phyloP scores from a whole-genome alignment of 2,329 filamentous ascomycete species.

The Colletotrichum horii region DNA sequence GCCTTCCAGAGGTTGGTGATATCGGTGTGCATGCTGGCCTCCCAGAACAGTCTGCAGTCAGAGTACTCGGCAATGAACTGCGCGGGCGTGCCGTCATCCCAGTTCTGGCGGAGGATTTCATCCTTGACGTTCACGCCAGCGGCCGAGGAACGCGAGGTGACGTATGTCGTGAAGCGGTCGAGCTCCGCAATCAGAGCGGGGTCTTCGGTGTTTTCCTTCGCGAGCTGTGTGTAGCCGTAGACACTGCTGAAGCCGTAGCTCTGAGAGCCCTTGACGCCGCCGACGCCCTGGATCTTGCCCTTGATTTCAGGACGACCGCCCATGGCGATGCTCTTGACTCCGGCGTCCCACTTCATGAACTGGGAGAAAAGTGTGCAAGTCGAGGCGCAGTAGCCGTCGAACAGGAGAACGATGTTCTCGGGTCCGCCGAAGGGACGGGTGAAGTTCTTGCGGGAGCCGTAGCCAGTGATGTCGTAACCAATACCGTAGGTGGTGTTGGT shows the following conservation, averaged over 20 bases:
- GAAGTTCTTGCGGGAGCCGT: conserved; percentile 49
- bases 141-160: conserved; percentile 33
- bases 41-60: conserved; percentile 57
- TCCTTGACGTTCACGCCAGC: conserved; percentile 43
- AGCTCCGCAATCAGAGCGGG: conserved; percentile 28
- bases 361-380: conserved; percentile 48
- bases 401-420: conserved; percentile 62
- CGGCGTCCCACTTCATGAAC: conserved; percentile 3
- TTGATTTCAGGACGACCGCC: conserved; percentile 24
- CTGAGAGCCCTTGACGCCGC: conserved; percentile 47
- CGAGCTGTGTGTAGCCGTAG: conserved; percentile 26
- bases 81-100: conserved; percentile 45
- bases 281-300: conserved; percentile 51
- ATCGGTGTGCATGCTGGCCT: conserved; percentile 50
- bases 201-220: conserved; percentile 29
- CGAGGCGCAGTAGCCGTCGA: conserved; percentile 64
- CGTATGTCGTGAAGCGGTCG: conserved; percentile 33
- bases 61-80: conserved; percentile 53
- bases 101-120: conserved; percentile 38
- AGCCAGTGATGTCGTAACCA: conserved; percentile 54
- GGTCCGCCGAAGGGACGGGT: conserved; percentile 56
- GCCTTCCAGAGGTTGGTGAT: conserved; percentile 53
- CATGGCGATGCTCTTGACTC: conserved; percentile 3
- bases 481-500: conserved; percentile 43
- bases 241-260: conserved; percentile 36